Conservation (phyloP, 805 yeast genomes). For the Candida manassasensis region DNA sequence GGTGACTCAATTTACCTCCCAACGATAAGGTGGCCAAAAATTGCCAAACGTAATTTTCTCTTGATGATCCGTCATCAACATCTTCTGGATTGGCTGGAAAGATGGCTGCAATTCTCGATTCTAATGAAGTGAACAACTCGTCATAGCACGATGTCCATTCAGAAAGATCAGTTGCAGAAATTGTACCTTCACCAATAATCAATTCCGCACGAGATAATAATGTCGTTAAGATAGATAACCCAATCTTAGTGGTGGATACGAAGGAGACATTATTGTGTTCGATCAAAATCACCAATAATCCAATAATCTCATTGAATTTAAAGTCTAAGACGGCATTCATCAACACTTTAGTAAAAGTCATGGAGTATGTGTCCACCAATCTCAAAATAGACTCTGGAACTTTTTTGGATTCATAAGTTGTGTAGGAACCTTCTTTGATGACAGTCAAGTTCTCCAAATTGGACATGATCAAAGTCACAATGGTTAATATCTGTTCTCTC, state of each 20-base stretch:
- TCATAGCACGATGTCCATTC: conserved; percentile 82
- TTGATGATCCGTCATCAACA: conserved; percentile 54
- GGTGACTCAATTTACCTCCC: conserved; percentile 86
- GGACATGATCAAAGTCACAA: conserved; percentile 73
- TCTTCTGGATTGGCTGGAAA: conserved; percentile 69
- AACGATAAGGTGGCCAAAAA: conserved; percentile 90
- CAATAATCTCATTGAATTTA: conserved; percentile 72
- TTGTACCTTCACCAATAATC: conserved; percentile 75
- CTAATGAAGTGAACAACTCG: conserved; percentile 71
- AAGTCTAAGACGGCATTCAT: conserved; percentile 82
- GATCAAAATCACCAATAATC: conserved; percentile 64
- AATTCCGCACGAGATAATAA: conserved; percentile 87
- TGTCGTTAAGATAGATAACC: conserved; percentile 84
- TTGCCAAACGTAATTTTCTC: conserved; percentile 81
- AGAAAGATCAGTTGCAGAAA: conserved; percentile 50
- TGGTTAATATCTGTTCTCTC: conserved; percentile 69
- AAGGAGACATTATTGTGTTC: conserved; percentile 66
- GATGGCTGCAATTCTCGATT: conserved; percentile 68
- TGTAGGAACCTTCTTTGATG: conserved; percentile 73
- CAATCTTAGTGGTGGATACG: conserved; percentile 70
- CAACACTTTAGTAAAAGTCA: conserved; percentile 76
- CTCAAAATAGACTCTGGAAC: conserved; percentile 52
- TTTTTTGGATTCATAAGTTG: conserved; percentile 47
- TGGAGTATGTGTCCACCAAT: conserved; percentile 72
- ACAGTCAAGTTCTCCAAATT: conserved; percentile 77